These are phyloP conservation scores for Apiospora koreana DNA, from an alignment of 2,329 filamentous ascomycete genomes.

Conservation along the genomic window DNA sequence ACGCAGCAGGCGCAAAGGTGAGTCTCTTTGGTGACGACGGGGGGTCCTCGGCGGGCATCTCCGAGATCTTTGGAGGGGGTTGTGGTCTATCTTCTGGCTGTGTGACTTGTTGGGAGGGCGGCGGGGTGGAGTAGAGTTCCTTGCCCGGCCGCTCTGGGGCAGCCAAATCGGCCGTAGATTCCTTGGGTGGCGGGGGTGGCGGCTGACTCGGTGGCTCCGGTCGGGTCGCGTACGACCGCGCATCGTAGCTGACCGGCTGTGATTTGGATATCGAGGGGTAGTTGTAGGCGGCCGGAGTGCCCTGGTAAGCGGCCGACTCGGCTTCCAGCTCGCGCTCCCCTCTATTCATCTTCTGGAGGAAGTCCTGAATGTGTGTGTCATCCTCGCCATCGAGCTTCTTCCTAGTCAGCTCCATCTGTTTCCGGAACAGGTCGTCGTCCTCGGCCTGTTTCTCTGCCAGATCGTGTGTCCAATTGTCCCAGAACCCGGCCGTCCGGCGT, in stretches of 20 bases:
- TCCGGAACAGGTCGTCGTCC: conserved; percentile 47
- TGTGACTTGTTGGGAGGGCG: conserved; percentile 15
- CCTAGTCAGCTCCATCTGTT: conserved; percentile 56
- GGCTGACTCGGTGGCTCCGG: conserved; percentile 31
- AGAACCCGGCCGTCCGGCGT: conserved; percentile 48
- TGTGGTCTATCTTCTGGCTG: conserved; percentile 16
- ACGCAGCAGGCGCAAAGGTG: conserved; percentile 82
- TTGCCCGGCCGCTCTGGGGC: conserved; percentile 33
- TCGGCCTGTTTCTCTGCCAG: conserved; percentile 30
- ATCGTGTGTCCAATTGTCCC: conserved; percentile 43
- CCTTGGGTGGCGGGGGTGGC: conserved; percentile 43
- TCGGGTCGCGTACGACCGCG: conserved; percentile 20
- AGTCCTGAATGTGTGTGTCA: conserved; percentile 27
- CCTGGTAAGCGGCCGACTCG: conserved; percentile 8
- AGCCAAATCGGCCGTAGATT: conserved; percentile 18
- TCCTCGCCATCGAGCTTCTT: conserved; percentile 41
- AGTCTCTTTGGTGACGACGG: conserved; percentile 53
- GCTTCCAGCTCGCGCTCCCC: conserved; percentile 22
- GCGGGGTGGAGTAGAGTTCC: conserved; percentile 25
- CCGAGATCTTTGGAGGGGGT: conserved; percentile 34
- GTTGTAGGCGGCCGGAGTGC: conserved; percentile 39
- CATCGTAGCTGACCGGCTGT: conserved; percentile 47
- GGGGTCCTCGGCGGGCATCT: conserved; percentile 22
- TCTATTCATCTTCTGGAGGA: conserved; percentile 19
- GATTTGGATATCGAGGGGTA: conserved; percentile 61